These are phyloP conservation scores for Trametes maxima DNA, from an alignment of 768 basidiomycete genomes.

Conservation along the genomic window DNA sequence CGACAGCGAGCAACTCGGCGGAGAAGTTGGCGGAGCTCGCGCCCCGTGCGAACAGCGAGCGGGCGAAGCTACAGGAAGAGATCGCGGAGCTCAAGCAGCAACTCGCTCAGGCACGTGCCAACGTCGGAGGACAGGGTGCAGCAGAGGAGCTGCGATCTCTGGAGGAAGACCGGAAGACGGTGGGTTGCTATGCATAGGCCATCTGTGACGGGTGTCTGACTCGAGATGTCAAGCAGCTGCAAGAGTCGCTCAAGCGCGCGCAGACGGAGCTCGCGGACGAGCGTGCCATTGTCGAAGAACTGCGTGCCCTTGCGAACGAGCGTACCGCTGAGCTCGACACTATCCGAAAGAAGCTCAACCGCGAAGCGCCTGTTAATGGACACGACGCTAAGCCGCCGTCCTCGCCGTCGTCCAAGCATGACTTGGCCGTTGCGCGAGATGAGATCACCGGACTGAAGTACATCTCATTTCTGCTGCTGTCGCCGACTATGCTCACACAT, in stretches of 20 bases:
- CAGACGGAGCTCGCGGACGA: slow-evolving; percentile 37
- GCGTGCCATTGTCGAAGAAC: slow-evolving; percentile 34
- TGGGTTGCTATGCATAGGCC: neutral
- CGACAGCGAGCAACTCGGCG: slow-evolving; percentile 28
- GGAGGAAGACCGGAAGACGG: slow-evolving; percentile 20
- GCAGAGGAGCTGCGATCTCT: slow-evolving; percentile 19
- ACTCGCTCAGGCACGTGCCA: slow-evolving; percentile 41
- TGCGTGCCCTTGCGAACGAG: slow-evolving; percentile 40
- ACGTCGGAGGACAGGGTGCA: slow-evolving; percentile 19
- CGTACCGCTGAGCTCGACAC: slow-evolving; percentile 56
- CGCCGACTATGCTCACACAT: slow-evolving; percentile 2
- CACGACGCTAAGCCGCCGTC: slow-evolving; percentile 35
- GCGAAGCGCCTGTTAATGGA: slow-evolving; percentile 54
- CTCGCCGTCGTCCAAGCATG: slow-evolving; percentile 48
- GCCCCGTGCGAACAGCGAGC: slow-evolving; percentile 53
- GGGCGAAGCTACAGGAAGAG: slow-evolving; percentile 54
- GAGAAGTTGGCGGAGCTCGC: slow-evolving; percentile 50
- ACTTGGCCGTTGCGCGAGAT: slow-evolving; percentile 51
- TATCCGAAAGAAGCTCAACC: slow-evolving; percentile 59
- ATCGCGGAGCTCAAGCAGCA: slow-evolving; percentile 54
- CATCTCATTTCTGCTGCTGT: slow-evolving; percentile 22
- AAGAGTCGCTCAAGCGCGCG: slow-evolving; percentile 28
- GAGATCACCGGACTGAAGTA: slow-evolving; percentile 88
- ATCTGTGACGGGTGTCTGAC: neutral
- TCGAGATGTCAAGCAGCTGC: slow-evolving; percentile 9